Base-by-base conservation (phyloP, 257 asterid genomes). In the Penstemon eatonii region DNA sequence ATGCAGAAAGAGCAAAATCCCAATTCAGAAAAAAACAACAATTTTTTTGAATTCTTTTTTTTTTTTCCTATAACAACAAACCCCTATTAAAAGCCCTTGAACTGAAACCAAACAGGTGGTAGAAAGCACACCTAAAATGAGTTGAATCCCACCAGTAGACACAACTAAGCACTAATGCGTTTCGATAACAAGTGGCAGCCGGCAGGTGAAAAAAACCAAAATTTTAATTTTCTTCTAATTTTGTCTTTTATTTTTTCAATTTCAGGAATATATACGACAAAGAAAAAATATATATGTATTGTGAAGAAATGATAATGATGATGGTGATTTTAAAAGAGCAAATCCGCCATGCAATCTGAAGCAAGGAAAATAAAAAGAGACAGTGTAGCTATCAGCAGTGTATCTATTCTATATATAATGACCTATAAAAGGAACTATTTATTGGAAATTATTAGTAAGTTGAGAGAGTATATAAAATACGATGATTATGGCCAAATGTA, bases 31-130 rank as follows among this genome's bases (percentile, higher is more conserved):
- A 45, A 50, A 64, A 57, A 50, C n/a, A 74, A 51, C 65, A 66
- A 65, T 71, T 45, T 66, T 73, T 40, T 47, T 56, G 73, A 49
- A 40, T 66, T 38, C 51, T 66, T 55, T 44, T 5, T 44, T 63
- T 25, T 25, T 25, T 2, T 25, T 25, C 2, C 33, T 58, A 69
- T 76, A 75, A 68, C 87, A 81, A 85, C 87, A 81, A 85, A 82
- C 86, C 75, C 33, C 83, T 78, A 60, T 69, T 83, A 67, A 79
- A 73, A 69, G 72, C 70, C 76, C 76, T 75, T 59, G 60, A 73
- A 76, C 72, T 66, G 60, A 61, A 73, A 68, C 73, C 75, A 80
- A 25, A 76, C 82, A 70, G 61, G 79, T 73, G 87, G 68, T 76
- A 64, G 57, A 60, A 77, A 68, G 65, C 70, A 82, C 73, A 70